Base-by-base conservation (phyloP, 768 basidiomycete species). In the Pleurotus cornucopiae region DNA sequence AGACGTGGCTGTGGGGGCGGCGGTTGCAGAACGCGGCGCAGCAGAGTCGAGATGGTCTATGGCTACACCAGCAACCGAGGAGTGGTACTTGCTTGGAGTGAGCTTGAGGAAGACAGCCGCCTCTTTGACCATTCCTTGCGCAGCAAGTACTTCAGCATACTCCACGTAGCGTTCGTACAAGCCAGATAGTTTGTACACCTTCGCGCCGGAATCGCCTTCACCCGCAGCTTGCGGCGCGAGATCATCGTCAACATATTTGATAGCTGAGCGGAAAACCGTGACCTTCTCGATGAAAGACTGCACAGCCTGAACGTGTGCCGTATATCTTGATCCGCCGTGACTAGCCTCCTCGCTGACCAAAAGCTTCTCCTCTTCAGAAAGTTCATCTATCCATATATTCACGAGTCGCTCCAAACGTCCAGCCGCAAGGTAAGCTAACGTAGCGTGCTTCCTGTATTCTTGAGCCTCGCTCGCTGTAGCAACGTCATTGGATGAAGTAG, bases 241-340 rank as follows among this genome's bases (percentile, higher is more conserved):
- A 59, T 95, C 94, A 13, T 71, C 69, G 63, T 94, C 92, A 59
- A 81, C 75, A 66, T 93, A 95, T 12, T 79, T 76, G 47, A 91
- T 89, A 0, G 96, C 97, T 47, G 82, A 77, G 49, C 92, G 85
- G 82, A 99, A 98, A 41, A 97, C 85, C 1, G 94, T 86, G 20
- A 98, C 94, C 72, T 98, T 98, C 73, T 98, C 97, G 63, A 98
- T 81, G 71, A 98, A 95, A 0, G 88, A 86, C 67, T 98, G 96
- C 41, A 99, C 72, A 2, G 94, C 93, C 23, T 85, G 81, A 0
- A 89, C 91, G 60, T 92, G 91, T 0, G 87, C 85, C 1, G 90
- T 85, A 65, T 92, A 94, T 5, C 76, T 76, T 2, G 88, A 85
- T 51, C 79, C 70, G 61, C 74, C 68, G 30, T 70, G 62, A 9